Evolutionary conservation across 2,329 filamentous ascomycete species (phyloP).

Genomic region (Cyanodermella asteris): DNA sequence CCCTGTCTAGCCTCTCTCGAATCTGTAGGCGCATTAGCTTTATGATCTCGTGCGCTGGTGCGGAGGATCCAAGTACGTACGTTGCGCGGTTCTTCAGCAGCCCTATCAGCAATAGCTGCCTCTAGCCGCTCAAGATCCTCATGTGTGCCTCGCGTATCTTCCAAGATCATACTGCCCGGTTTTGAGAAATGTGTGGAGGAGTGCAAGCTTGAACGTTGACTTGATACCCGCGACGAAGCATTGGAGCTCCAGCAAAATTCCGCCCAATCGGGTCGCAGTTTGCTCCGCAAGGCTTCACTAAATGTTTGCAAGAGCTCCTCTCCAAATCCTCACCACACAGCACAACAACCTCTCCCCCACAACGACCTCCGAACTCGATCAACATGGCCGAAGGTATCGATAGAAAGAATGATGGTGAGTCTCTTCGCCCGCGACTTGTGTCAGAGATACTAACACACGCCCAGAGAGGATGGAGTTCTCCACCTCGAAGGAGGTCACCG

Average conservation of each 20-base stretch:
- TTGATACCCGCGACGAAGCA: too few relatives aligned
- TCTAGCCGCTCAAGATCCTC: conserved; percentile 94
- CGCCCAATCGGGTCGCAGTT: too few relatives aligned
- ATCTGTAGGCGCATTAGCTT: conserved; percentile 32
- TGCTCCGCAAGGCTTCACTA: too few relatives aligned
- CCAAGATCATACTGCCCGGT: conserved; percentile 45
- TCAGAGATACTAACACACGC: conserved; percentile 9
- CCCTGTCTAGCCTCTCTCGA: conserved; percentile 68
- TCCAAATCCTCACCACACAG: too few relatives aligned
- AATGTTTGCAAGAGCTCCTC: too few relatives aligned
- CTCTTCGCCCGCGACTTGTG: not conserved
- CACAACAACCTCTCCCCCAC: too few relatives aligned
- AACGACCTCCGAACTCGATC: too few relatives aligned
- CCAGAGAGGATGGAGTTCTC: conserved; percentile 88
- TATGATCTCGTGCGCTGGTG: conserved; percentile 2
- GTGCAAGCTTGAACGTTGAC: too few relatives aligned
- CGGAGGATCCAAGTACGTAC: conserved; percentile 29
- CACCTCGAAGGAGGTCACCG: conserved; percentile 93
- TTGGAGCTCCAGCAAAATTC: too few relatives aligned
- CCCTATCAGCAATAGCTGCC: conserved; percentile 75
- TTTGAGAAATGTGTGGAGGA: too few relatives aligned
- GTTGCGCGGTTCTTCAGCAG: conserved; percentile 71
- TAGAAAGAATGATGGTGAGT: conserved; percentile 53
- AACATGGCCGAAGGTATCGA: conserved; percentile 88
- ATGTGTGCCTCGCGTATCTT: conserved; percentile 83